phyloP scores from a whole-genome alignment of 495 filamentous ascomycete genomes.

The Aspergillus incahuasiensis region DNA sequence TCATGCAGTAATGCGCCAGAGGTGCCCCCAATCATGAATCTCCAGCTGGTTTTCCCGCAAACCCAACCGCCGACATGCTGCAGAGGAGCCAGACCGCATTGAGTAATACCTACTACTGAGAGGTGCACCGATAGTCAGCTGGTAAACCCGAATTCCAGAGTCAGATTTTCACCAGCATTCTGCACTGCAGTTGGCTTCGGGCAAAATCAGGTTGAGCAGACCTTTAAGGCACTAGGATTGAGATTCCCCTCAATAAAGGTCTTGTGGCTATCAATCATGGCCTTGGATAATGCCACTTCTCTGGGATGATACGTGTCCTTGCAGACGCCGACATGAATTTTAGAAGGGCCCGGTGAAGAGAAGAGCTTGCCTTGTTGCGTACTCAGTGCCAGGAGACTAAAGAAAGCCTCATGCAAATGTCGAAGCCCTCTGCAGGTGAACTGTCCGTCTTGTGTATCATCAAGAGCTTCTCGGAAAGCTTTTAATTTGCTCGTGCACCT shows the following conservation, averaged over 20 bases:
- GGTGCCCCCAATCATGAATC: neutral
- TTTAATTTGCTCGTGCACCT: neutral
- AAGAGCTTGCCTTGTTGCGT: slow-evolving; percentile 30
- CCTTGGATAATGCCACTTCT: slow-evolving; percentile 25
- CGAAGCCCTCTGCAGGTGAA: slow-evolving; percentile 25
- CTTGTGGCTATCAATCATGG: slow-evolving; percentile 24
- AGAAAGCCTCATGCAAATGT: slow-evolving; percentile 17
- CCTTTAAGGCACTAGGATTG: slow-evolving; percentile 10
- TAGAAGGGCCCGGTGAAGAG: slow-evolving; percentile 18
- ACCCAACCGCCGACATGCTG: neutral
- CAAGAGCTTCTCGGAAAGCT: neutral
- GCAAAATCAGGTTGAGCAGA: neutral
- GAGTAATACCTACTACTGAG: neutral
- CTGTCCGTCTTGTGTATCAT: slow-evolving; percentile 25
- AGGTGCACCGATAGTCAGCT: neutral
- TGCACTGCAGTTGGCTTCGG: neutral
- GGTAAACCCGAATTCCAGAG: neutral
- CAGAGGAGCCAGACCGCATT: neutral
- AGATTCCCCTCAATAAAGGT: neutral
- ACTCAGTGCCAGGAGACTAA: slow-evolving; percentile 14
- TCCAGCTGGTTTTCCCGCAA: neutral
- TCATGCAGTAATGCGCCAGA: neutral
- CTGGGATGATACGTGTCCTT: slow-evolving; percentile 28
- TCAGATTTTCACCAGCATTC: neutral
- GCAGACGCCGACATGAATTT: slow-evolving; percentile 10